phyloP scores from a whole-genome alignment of 1,139 yeast genomes.

The Komagataea norvegica region DNA sequence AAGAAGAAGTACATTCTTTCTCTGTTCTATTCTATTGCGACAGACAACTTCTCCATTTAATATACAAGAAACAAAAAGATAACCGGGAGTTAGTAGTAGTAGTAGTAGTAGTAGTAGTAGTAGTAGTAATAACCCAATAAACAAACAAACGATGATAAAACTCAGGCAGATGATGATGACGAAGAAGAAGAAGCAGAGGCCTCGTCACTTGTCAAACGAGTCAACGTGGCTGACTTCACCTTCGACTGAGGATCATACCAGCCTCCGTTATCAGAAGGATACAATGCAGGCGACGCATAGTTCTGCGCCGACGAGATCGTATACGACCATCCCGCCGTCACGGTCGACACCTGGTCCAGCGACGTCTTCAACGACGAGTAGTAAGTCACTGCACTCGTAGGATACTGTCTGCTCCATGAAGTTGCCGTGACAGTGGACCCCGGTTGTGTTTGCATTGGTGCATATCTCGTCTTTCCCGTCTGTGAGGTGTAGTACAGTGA shows the following conservation, averaged over 20 bases:
- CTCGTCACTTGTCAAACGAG: constrained; percentile 9
- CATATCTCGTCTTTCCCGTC: constrained; percentile 70
- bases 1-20: no score
- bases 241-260: constrained; percentile 39
- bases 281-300: constrained; percentile 62
- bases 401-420: constrained; percentile 56
- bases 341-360: constrained; percentile 52
- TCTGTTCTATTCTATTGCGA: no score
- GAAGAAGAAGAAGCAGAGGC: constrained; percentile 7
- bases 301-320: constrained; percentile 59
- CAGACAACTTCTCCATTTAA: no score
- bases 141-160: no score
- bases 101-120: no score
- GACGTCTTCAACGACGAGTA: constrained; percentile 40
- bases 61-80: background rate
- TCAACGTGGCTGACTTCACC: constrained; percentile 20
- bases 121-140: no score
- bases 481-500: constrained; percentile 64
- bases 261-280: constrained; percentile 53
- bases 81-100: background rate
- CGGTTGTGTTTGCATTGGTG: constrained; percentile 92
- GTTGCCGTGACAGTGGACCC: constrained; percentile 61
- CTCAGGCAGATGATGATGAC: background rate
- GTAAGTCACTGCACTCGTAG: constrained; percentile 64
- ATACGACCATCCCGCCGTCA: constrained; percentile 83